These are phyloP conservation scores for Kwoniella sp. DNA, from an alignment of 768 basidiomycete genomes.

Conservation along the genomic window DNA sequence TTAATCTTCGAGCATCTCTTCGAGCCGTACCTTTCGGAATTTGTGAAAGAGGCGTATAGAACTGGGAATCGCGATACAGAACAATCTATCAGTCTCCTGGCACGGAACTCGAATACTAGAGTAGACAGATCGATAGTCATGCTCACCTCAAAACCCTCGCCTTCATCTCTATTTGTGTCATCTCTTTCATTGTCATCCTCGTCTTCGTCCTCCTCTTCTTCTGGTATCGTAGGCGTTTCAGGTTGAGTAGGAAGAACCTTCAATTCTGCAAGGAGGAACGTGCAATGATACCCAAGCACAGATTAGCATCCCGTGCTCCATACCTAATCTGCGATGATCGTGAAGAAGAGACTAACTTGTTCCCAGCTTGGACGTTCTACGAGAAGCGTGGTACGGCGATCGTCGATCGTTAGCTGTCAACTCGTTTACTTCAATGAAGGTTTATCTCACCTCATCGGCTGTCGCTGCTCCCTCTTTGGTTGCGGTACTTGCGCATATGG, in stretches of 20 bases:
- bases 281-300: neutral
- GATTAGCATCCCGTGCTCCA: too few relatives aligned
- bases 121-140: too few relatives aligned
- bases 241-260: slow-evolving; percentile 54
- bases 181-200: slow-evolving; percentile 39
- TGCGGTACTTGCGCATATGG: slow-evolving; percentile 50
- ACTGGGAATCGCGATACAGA: slow-evolving; percentile 62
- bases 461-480: slow-evolving; percentile 49
- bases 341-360: slow-evolving; percentile 40
- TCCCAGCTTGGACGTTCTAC: slow-evolving; percentile 54
- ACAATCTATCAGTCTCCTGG: too few relatives aligned
- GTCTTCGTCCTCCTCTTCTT: slow-evolving; percentile 54
- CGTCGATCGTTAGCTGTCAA: slow-evolving; percentile 6
- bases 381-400: too few relatives aligned
- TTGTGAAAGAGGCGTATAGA: slow-evolving; percentile 89
- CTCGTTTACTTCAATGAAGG: neutral
- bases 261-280: slow-evolving; percentile 38
- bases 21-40: slow-evolving; percentile 94
- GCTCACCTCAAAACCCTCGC: slow-evolving; percentile 53
- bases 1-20: slow-evolving; percentile 82
- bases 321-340: too few relatives aligned
- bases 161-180: slow-evolving; percentile 32
- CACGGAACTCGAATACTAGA: too few relatives aligned
- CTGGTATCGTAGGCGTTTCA: slow-evolving; percentile 41
- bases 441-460: slow-evolving; percentile 52